These are phyloP conservation scores for Fraxinus greggii DNA, from an alignment of 305 asterid species.

Conservation along the genomic window DNA sequence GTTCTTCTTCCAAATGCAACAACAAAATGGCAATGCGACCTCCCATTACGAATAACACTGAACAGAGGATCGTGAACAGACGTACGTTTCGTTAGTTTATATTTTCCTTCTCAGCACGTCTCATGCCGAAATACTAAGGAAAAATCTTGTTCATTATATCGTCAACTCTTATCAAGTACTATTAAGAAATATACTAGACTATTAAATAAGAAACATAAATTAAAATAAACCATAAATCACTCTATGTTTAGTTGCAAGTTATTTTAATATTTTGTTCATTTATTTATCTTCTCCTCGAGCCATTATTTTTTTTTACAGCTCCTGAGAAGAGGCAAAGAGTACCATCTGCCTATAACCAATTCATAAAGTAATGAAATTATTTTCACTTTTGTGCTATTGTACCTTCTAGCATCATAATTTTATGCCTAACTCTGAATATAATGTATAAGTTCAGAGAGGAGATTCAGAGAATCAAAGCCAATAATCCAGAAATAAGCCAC, in stretches of 20 bases:
- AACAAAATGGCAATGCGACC: conserved; percentile 44
- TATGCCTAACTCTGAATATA: neutral
- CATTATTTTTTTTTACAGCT: conserved; percentile 41
- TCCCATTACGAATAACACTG: conserved; percentile 35
- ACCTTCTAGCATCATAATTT: neutral
- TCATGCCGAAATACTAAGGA: neutral
- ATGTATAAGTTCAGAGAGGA: conserved; percentile 56
- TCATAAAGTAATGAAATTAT: conserved; percentile 59
- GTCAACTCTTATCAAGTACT: neutral
- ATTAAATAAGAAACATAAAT: no score
- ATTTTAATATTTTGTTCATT: neutral
- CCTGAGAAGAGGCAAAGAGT: conserved; percentile 90
- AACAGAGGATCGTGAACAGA: conserved; percentile 50
- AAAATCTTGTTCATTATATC: neutral
- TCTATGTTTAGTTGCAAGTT: neutral
- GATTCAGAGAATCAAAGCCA: conserved; percentile 88
- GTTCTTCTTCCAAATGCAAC: conserved; percentile 67
- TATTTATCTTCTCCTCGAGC: neutral
- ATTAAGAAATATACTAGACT: neutral
- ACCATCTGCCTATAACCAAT: conserved; percentile 90
- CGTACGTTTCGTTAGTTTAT: conserved; percentile 36
- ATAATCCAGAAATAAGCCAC: conserved; percentile 78
- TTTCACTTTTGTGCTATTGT: neutral
- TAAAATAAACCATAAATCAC: neutral
- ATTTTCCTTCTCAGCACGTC: neutral